Base-by-base conservation (phyloP, 331 rosid genomes). In the Rosa hybrid region DNA sequence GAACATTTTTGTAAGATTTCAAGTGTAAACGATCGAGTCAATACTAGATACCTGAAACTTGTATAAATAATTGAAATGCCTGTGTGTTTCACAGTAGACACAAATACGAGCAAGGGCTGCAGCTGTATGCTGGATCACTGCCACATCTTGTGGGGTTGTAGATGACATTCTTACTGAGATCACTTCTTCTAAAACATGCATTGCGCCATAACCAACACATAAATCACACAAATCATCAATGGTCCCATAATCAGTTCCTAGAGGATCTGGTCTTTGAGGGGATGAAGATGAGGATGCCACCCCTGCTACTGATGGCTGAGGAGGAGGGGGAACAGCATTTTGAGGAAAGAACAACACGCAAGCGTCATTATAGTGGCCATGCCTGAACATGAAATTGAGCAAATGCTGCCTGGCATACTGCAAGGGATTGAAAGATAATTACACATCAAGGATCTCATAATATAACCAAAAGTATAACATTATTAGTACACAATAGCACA, bases 361-460 rank as follows among this genome's bases (percentile, higher is more conserved):
- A 79, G 96, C 99, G 57, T 91, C 99, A 74, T 77, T 90, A 83
- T 89, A 93, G 77, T 91, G 97, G 54, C 93, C 99, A 81, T 95
- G 97, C 86, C 86, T 90, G 84, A 95, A 93, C 97, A 95, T 90
- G 87, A 95, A 95, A 72, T 90, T 87, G 76, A 95, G 94, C 92
- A 95, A 90, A 81, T 93, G 86, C 79, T 90, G 98, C 20, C 96
- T 94, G 72, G 94, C 97, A 76, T 89, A 91, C 99, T 95, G 93
- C 91, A 91, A 86, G 81, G 70, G 78, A 79, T 46, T 85, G 73
- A 12, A 74, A 86, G 71, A 48, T 23, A 76, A 39, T 42, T n/a
- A 68, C 56, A 14, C 56, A 34, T 27, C 71, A 68, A 87, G 80
- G 68, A 79, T 39, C 56, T 30, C 48, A 70, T 23, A 17, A 76